A percentile compares a stretch with the other conserved stretches of the same genome.
Conservation (phyloP, 352 stramenopile species). For the Phytophthora megakarya region DNA sequence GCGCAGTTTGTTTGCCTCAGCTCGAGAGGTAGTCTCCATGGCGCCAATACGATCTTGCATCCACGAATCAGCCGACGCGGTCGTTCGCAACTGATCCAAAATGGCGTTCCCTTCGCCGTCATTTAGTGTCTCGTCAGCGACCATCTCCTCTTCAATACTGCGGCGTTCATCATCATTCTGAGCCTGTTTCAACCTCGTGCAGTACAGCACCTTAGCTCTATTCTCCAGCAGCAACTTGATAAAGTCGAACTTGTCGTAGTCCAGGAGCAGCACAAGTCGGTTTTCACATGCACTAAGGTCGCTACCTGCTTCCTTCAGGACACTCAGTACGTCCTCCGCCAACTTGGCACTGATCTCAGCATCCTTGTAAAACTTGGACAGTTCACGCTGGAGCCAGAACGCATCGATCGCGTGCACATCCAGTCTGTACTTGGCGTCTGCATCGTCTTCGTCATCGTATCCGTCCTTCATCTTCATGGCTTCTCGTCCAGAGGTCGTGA, state of each 20-base stretch:
- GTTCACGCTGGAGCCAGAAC: conserved; percentile 97
- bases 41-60: conserved; percentile 91
- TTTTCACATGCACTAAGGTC: conserved; percentile 95
- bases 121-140: conserved; percentile 70
- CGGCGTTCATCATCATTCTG: conserved; percentile 92
- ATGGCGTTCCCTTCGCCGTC: conserved; percentile 91
- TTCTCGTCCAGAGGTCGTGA: conserved; percentile 23
- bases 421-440: conserved; percentile 78
- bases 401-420: conserved; percentile 97
- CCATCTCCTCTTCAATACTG: conserved; percentile 92
- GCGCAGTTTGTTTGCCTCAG: conserved; percentile 81
- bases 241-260: conserved; percentile 99
- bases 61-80: conserved; percentile 93
- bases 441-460: conserved; percentile 69
- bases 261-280: conserved; percentile 95
- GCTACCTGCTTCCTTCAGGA: conserved; percentile 65
- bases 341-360: conserved; percentile 92
- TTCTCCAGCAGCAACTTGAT: conserved; percentile 98
- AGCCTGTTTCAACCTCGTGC: conserved; percentile 96
- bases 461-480: conserved; percentile 80
- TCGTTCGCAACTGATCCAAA: conserved; percentile 90
- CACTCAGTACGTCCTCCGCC: conserved; percentile 90
- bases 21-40: conserved; percentile 83
- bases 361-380: conserved; percentile 96
- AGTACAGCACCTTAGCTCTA: conserved; percentile 96